Evolutionary conservation across 2,329 filamentous ascomycete species (phyloP).

Genomic region (Trichoderma endophyticum): DNA sequence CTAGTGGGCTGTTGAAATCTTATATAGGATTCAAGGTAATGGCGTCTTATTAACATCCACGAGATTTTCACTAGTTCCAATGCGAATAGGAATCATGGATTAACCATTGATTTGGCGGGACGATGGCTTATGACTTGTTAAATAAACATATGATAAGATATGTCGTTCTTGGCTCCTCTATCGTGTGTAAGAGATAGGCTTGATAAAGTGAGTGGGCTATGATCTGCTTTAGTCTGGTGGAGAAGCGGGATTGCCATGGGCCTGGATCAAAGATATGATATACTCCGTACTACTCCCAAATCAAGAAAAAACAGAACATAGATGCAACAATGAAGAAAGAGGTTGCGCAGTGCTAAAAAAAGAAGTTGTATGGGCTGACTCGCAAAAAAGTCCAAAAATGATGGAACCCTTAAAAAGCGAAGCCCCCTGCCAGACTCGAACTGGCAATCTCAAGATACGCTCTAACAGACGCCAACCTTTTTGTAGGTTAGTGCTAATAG

Average conservation of each 20-base stretch:
- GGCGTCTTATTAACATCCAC: not conserved
- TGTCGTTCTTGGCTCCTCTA: not conserved
- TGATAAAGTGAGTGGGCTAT: not conserved
- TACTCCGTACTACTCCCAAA: not conserved
- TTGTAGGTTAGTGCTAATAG: not conserved
- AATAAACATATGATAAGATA: not conserved
- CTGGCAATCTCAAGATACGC: constrained; percentile 9
- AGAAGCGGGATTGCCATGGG: not conserved
- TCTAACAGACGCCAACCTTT: not conserved
- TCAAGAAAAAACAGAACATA: not conserved
- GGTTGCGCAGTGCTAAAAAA: not conserved
- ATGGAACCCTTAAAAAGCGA: not conserved
- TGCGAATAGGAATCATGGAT: not conserved
- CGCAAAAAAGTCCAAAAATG: not conserved
- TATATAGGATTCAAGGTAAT: not conserved
- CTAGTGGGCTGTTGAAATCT: not conserved
- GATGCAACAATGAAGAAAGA: not conserved
- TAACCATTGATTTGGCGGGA: no score
- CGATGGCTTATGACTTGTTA: not conserved
- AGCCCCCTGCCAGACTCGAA: constrained; percentile 10
- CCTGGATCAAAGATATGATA: not conserved
- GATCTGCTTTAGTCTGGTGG: not conserved
- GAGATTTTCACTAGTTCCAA: accelerated
- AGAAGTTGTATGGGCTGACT: not conserved
- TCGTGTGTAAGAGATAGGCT: not conserved